phyloP scores from a whole-genome alignment of 2,329 filamentous ascomycete genomes.

The Pseudogymnoascus sp. region DNA sequence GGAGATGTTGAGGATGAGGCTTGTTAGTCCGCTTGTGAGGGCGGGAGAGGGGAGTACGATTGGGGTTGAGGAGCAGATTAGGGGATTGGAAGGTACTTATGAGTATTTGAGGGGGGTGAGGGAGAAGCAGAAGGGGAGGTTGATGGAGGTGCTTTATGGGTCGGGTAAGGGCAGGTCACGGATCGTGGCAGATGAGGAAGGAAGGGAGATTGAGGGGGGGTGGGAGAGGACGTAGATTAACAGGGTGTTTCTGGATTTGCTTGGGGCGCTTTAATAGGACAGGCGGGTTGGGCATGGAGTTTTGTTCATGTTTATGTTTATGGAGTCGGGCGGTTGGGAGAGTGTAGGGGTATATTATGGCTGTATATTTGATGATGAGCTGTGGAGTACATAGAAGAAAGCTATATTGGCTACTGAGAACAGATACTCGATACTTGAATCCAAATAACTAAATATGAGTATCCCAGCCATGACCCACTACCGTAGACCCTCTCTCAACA shows the following conservation, averaged over 20 bases:
- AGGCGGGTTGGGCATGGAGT: background rate
- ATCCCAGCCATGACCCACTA: background rate
- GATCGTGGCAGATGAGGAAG: background rate
- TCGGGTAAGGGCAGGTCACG: constrained; percentile 20
- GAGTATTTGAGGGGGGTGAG: constrained; percentile 67
- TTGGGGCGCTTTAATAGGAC: background rate
- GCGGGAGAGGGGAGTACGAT: constrained; percentile 59
- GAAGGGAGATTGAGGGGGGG: constrained; percentile 11
- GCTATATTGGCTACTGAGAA: background rate
- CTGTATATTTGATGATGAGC: constrained; percentile 1
- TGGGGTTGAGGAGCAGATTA: constrained; percentile 76
- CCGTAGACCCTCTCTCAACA: background rate
- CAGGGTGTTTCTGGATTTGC: background rate
- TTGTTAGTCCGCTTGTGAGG: constrained; percentile 75
- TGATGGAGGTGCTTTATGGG: constrained; percentile 71
- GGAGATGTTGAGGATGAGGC: constrained; percentile 71
- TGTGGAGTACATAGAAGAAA: background rate
- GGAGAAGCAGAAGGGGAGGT: constrained; percentile 70
- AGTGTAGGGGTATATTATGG: background rate
- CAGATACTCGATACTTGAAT: background rate
- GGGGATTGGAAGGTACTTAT: constrained; percentile 71
- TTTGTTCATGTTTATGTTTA: background rate
- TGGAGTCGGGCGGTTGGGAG: background rate
- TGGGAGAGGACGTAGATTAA: background rate
- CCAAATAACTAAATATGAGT: background rate